Conservation (phyloP, 1,139 yeast genomes). For the Suhomyces chickasaworum region DNA sequence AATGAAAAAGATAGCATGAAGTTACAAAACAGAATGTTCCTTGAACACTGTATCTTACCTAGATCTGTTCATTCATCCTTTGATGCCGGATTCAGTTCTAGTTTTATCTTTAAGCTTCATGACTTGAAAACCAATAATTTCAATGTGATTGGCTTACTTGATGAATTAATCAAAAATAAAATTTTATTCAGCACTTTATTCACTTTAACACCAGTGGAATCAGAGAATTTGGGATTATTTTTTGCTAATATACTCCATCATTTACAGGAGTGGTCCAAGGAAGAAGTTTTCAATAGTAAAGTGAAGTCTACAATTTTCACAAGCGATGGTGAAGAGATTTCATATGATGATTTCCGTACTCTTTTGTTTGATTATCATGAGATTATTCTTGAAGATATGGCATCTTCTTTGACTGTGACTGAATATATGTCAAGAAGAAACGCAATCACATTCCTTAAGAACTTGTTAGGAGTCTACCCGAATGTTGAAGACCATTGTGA, state of each 20-base stretch:
- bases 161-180: conserved; percentile 51
- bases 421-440: conserved; percentile 84
- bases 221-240: conserved; percentile 82
- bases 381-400: conserved; percentile 47
- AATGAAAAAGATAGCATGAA: conserved; percentile 7
- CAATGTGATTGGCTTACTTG: conserved; percentile 46
- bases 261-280: conserved; percentile 47
- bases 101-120: conserved; percentile 59
- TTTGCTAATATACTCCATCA: conserved; percentile 56
- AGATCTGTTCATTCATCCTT: conserved; percentile 77
- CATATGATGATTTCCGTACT: conserved; percentile 42
- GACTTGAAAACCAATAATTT: conserved; percentile 44
- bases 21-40: conserved; percentile 37
- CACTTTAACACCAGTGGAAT: conserved; percentile 73
- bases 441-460: conserved; percentile 75
- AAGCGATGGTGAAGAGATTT: conserved; percentile 17
- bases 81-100: conserved; percentile 76
- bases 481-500: conserved; percentile 69
- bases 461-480: conserved; percentile 67
- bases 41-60: conserved; percentile 73
- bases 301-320: conserved; percentile 11
- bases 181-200: conserved; percentile 62
- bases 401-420: conserved; percentile 50
- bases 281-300: conserved; percentile 20
- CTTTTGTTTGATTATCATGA: conserved; percentile 60